These are phyloP conservation scores for Drechslerella coelobrocha DNA, from an alignment of 2,329 filamentous ascomycete genomes.

Conservation along the genomic window DNA sequence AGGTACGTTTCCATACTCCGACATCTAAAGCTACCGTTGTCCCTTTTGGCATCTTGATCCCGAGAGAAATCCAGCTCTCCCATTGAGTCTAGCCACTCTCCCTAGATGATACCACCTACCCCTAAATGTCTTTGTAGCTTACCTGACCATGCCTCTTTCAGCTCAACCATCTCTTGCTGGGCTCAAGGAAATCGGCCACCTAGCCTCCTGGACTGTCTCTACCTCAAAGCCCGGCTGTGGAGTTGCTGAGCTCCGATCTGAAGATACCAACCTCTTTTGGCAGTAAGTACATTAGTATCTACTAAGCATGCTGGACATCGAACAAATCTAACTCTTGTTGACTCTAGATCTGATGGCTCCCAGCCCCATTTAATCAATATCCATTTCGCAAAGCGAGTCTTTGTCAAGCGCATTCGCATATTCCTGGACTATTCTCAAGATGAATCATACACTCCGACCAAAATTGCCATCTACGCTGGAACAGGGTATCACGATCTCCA, in stretches of 20 bases:
- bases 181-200: slow-evolving; percentile 82
- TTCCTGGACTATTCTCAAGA: slow-evolving; percentile 91
- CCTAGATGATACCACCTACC: not conserved
- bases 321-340: not conserved
- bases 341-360: slow-evolving; percentile 74
- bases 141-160: slow-evolving; percentile 14
- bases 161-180: slow-evolving; percentile 56
- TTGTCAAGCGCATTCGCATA: slow-evolving; percentile 78
- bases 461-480: slow-evolving; percentile 85
- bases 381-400: slow-evolving; percentile 83
- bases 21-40: too few relatives aligned
- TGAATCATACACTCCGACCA: slow-evolving; percentile 95
- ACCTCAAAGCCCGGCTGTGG: slow-evolving; percentile 81
- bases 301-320: not conserved
- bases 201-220: slow-evolving; percentile 82
- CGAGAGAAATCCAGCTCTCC: too few relatives aligned
- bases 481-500: slow-evolving; percentile 91
- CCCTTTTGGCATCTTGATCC: too few relatives aligned
- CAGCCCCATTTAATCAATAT: slow-evolving; percentile 83
- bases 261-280: slow-evolving; percentile 78
- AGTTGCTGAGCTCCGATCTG: slow-evolving; percentile 75
- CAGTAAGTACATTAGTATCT: slow-evolving; percentile 64
- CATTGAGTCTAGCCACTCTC: not conserved
- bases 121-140: not conserved
- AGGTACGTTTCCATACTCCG: slow-evolving; percentile 16